phyloP scores from a whole-genome alignment of 2,329 filamentous ascomycete species.

The Trichoderma guizhouense region DNA sequence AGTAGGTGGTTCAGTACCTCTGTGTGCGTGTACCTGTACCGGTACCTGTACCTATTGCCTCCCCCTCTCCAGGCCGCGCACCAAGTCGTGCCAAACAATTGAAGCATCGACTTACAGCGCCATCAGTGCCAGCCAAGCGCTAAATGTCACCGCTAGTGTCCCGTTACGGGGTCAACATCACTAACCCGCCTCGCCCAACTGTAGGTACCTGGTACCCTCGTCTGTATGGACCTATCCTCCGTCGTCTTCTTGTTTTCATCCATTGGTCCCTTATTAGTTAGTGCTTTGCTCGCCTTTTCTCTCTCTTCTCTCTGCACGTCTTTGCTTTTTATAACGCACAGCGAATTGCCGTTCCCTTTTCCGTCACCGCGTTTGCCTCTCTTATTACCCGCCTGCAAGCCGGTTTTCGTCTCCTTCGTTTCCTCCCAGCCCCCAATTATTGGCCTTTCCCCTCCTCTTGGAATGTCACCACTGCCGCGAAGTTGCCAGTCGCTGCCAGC shows the following conservation, averaged over 20 bases:
- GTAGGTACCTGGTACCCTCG: neutral
- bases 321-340: neutral
- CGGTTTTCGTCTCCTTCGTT: neutral
- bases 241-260: neutral
- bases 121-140: neutral
- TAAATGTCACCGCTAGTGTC: neutral
- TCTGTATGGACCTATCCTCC: neutral
- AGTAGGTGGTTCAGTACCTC: neutral
- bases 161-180: neutral
- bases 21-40: neutral
- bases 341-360: neutral
- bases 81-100: neutral
- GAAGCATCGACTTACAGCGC: neutral
- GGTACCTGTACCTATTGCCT: neutral
- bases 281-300: neutral
- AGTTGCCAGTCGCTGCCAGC: neutral
- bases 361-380: neutral
- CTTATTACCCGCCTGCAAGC: neutral
- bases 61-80: neutral
- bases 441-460: neutral
- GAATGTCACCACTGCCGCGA: constrained; percentile 1
- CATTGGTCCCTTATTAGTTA: neutral
- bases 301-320: neutral
- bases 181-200: neutral
- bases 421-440: neutral